Base-by-base conservation (phyloP, 2,329 filamentous ascomycete species). In the Phaeosphaeria sp. region DNA sequence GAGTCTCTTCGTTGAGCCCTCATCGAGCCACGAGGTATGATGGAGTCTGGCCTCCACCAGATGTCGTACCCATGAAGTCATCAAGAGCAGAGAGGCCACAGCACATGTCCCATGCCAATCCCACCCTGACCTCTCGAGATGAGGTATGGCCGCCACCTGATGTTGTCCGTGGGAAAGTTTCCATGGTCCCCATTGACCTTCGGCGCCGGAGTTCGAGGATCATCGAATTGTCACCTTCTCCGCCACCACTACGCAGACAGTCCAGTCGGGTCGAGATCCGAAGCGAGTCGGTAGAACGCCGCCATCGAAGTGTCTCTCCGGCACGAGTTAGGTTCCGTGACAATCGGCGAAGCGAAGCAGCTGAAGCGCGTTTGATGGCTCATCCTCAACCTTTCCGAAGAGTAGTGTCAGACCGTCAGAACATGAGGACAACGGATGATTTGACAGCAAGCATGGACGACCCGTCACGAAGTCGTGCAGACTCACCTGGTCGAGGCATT, bases 111-210 rank as follows among this genome's bases (percentile, higher is more conserved):
- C 49, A 44, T 17, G 42, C 55, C 9, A 47, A 57, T 25, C 49
- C 53, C 27, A 40, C 51, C 40, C 50, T 47, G 30, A 27, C 45
- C 22, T 54, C 65, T 25, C 56, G 45, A 25, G 55, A 65, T 24
- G 65, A 66, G 54, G 58, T 68, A 49, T 71, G 68, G 62, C 62
- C 65, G 36, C 63, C 68, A 39, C 66, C 64, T 61, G 66, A 69
- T 57, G 53, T 65, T 30, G 59, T 67, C 20, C 68, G 61, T 53
- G 67, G 61, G 47, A 65, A 61, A 48, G 46, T 46, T 18, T 40
- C 57, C 17, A 49, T 52, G 21, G 64, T 46, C 6, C 46, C 61
- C 6, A 6, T 50, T n/a, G n/a, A n/a, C n/a, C n/a, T n/a, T 27
- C 62, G 57, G 21, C 57, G 50, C 18, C 49, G 24, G n/a, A 61